Base-by-base conservation (phyloP, 495 filamentous ascomycete genomes). In the Penicillium tannophilum region DNA sequence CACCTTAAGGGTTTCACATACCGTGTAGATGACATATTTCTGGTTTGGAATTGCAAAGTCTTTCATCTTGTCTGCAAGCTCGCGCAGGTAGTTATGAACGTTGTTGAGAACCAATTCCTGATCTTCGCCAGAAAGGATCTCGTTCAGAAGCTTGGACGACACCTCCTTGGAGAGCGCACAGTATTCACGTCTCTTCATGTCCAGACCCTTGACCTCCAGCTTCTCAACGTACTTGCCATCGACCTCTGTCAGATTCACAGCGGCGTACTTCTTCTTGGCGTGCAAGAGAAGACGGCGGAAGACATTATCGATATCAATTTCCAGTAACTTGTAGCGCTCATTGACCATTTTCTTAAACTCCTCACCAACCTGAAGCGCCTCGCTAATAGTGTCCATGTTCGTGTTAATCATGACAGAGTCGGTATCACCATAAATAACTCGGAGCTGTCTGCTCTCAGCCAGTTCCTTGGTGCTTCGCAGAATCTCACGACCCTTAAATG, bases 381-480 rank as follows among this genome's bases (percentile, higher is more conserved):
- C 93, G 30, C 89, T 87, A 30, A 98, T 90, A 55, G 90, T 96
- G 68, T 97, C 90, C 50, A 91, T 90, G 71, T 97, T 97, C 48
- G 94, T 96, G 65, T 98, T 98, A 75, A 98, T 97, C 94, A 98
- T 98, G 75, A 98, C 94, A 23, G 94, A 98, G 71, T 98, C 94
- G 23, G 94, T 98, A 76, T 98, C 94, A 75, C 94, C 94, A 68
- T 98, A 98, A 56, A 98, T 96, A 71, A 98, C 94, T 60, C 90
- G 86, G 47, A 98, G 82, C 41, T 89, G 84, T 50, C 88, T 92
- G 56, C 84, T 89, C 71, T 98, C 93, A 1, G 93, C 94, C 39
- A 98, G 82, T 28, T 95, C 92, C 73, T 97, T 98, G 55, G 94
- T 98, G 66, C 89, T 93, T 54, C 89, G 84, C 35, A 98, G 84